These are phyloP conservation scores for Leucaena leucocephala DNA, from an alignment of 306 rosid species.

Conservation along the genomic window DNA sequence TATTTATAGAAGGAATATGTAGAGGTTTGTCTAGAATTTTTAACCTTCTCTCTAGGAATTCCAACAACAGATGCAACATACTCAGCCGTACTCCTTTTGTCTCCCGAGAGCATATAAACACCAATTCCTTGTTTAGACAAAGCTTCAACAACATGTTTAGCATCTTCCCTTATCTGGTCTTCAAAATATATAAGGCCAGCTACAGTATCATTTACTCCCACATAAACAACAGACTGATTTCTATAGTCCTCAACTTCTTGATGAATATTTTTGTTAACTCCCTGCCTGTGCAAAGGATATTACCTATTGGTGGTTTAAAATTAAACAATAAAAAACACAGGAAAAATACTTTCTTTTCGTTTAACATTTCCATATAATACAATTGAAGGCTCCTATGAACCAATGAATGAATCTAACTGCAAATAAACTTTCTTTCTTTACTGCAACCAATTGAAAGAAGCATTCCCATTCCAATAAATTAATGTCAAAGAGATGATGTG, in stretches of 20 bases:
- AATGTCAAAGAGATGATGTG: background rate
- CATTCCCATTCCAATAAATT: background rate
- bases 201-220: constrained; percentile 71
- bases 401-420: constrained; percentile 23
- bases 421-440: constrained; percentile 11
- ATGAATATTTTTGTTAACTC: constrained; percentile 52
- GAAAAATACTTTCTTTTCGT: background rate
- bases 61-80: constrained; percentile 89
- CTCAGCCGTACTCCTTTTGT: constrained; percentile 82
- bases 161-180: constrained; percentile 93
- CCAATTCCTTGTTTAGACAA: constrained; percentile 70
- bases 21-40: constrained; percentile 22
- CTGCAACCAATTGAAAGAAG: background rate
- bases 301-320: constrained; percentile 25
- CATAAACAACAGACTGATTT: constrained; percentile 80
- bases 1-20: constrained; percentile 20
- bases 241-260: constrained; percentile 54
- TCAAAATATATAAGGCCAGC: constrained; percentile 82
- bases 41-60: constrained; percentile 78
- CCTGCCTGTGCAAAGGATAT: constrained; percentile 61
- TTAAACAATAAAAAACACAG: background rate
- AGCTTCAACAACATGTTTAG: constrained; percentile 62
- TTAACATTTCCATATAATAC: background rate
- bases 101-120: constrained; percentile 92
- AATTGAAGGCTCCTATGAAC: constrained; percentile 3